Evolutionary conservation across 2,329 filamentous ascomycete genomes (phyloP).

Genomic region (Grosmannia penicillata): DNA sequence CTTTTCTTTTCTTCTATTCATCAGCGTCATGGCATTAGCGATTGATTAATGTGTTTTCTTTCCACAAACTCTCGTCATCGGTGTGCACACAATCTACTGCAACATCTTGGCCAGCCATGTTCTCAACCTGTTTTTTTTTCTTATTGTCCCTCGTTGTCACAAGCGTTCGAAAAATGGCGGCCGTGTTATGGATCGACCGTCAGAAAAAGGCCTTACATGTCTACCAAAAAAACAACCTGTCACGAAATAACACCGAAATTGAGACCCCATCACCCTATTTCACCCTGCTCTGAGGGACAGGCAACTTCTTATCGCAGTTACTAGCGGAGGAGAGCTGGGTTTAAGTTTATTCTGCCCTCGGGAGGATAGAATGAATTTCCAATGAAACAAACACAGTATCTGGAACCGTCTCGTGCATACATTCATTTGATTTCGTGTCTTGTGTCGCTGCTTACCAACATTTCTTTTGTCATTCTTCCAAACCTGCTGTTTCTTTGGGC

Average conservation of each 20-base stretch:
- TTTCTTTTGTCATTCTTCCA: neutral
- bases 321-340: neutral
- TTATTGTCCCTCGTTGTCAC: neutral
- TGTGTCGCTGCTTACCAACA: neutral
- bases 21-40: slow-evolving; percentile 32
- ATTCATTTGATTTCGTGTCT: neutral
- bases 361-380: slow-evolving; percentile 2
- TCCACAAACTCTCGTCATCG: neutral
- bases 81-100: neutral
- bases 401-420: too few relatives aligned
- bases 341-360: neutral
- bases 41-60: slow-evolving; percentile 20
- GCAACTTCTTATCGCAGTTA: neutral
- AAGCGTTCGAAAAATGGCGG: slow-evolving; percentile 5
- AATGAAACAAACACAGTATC: neutral
- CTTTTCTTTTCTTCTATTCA: slow-evolving; percentile 17
- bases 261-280: neutral
- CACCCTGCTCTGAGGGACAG: neutral
- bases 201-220: slow-evolving; percentile 2
- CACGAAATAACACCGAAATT: neutral
- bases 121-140: neutral
- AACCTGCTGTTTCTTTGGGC: too few relatives aligned
- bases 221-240: slow-evolving; percentile 5
- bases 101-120: neutral
- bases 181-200: neutral